Base-by-base conservation (phyloP, 768 basidiomycete species). In the Phlebiopsis gigantea region DNA sequence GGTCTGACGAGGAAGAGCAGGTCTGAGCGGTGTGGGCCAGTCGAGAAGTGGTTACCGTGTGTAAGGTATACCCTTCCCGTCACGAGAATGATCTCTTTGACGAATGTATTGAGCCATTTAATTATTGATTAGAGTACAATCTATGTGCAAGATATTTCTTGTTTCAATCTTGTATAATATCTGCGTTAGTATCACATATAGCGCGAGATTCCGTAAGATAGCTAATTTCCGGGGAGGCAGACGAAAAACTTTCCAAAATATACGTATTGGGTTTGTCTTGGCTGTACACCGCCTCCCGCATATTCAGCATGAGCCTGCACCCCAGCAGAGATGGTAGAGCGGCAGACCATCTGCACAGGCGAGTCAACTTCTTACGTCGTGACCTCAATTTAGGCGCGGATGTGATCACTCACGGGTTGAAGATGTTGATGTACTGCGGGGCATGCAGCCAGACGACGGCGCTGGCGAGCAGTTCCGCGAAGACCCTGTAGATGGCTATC, bases 281-380 rank as follows among this genome's bases (percentile, higher is more conserved):
- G 19, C 26, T 25, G 19, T 57, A 39, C 6, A 55, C 61, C 1
- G 41, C n/a, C 26, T 59, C 58, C 31, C 67, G 66, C 60, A 65
- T 67, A 44, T 61, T 61, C 30, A 68, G 57, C 10, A 68, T 57
- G 14, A 67, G 59, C 31, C 62, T 63, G 44, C 57, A 60, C 9
- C 67, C 66, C 10, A 68, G 60, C 2, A 68, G 34, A 6, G 66
- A 65, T 1, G 67, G 66, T 3, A 67, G 55, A 9, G 66, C 64
- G 1, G 63, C 54, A 4, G 64, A 64, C 67, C 67, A 68, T 4
- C 67, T 68, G 29, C 5, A 12, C 17, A 28, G 8, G 22, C 4
- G 25, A 10, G 15, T 7, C 19, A 9, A 19, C 10, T 19, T 46
- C 5, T 56, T n/a, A 30, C 19, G 46, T 7, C 19, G 19, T 19